These are phyloP conservation scores for Cyberlindnera japonica DNA, from an alignment of 805 yeast species.

Conservation along the genomic window DNA sequence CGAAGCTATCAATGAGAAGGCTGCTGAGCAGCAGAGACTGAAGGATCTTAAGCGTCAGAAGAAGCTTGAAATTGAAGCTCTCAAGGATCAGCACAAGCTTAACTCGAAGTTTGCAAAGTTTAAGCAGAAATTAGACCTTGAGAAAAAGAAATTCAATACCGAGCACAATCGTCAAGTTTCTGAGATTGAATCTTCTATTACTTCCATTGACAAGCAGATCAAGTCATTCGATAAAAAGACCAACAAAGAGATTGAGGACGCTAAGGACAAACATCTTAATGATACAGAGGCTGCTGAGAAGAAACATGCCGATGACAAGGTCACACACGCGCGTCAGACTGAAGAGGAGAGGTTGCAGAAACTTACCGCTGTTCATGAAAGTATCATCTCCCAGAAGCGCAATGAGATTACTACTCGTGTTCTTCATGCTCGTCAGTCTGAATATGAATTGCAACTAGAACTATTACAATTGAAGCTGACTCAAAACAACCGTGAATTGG, in stretches of 20 bases:
- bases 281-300: constrained; percentile 18
- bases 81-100: constrained; percentile 25
- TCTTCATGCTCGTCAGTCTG: constrained; percentile 26
- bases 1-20: constrained; percentile 21
- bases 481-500: constrained; percentile 26
- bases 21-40: constrained; percentile 24
- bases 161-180: constrained; percentile 19
- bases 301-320: constrained; percentile 21
- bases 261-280: constrained; percentile 15
- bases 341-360: constrained; percentile 18
- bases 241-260: constrained; percentile 20
- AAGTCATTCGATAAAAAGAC: constrained; percentile 21
- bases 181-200: constrained; percentile 23
- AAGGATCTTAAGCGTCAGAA: constrained; percentile 25
- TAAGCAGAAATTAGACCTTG: constrained; percentile 26
- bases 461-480: constrained; percentile 22
- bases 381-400: constrained; percentile 23
- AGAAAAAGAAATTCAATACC: constrained; percentile 18
- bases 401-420: constrained; percentile 25
- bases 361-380: constrained; percentile 17
- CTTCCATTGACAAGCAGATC: constrained; percentile 21
- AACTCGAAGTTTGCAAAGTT: constrained; percentile 26
- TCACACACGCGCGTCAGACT: constrained; percentile 14
- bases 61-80: constrained; percentile 23
- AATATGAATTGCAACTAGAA: constrained; percentile 24